Evolutionary conservation across 495 filamentous ascomycete genomes (phyloP), one percentile per base, ranked within the genome.

Genomic region (Echria macrotheca): DNA sequence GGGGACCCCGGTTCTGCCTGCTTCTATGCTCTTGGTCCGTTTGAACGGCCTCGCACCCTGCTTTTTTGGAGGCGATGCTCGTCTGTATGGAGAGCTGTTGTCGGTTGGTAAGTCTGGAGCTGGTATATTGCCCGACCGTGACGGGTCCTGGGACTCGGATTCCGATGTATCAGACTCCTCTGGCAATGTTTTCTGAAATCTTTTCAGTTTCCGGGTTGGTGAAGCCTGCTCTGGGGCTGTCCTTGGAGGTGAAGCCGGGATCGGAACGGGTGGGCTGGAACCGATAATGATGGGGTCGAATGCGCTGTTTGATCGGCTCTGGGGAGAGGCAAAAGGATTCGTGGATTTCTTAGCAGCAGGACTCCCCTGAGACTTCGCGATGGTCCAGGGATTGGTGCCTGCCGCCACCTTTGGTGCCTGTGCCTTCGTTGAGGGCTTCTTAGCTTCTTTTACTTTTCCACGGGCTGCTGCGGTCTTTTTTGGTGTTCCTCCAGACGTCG

Each of bases 381-480:
- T 55, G 14, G 66, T 70, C 73, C 73, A 75, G 8, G 72, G 68
- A 43, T 70, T 72, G 39, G 60, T 47, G 5, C 21, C 59, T 1
- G 60, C 36, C 26, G 61, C 38, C 23, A 56, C 54, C 46, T n/a
- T 58, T 56, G 33, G 49, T 19, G 15, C 6, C 25, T 18, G 3
- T 44, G 35, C 52, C 39, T 36, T 51, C 23, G 35, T 59, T 31
- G 61, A 32, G 17, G 56, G 55, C 31, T 64, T 59, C 49, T 55
- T 69, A 40, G 57, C 35, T 23, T 53, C 63, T 54, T 63, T 71
- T 55, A 57, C 66, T 60, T 49, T 66, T 52, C 48, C 44, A 10
- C 14, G 36, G 3, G 18, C 19, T 15, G 40, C 4, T 18, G 37
- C 14, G 1, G 52, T 44, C 21, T 38, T 51, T 51, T n/a, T n/a